Evolutionary conservation across 331 rosid genomes (phyloP).

Genomic region (Malus hybrid): DNA sequence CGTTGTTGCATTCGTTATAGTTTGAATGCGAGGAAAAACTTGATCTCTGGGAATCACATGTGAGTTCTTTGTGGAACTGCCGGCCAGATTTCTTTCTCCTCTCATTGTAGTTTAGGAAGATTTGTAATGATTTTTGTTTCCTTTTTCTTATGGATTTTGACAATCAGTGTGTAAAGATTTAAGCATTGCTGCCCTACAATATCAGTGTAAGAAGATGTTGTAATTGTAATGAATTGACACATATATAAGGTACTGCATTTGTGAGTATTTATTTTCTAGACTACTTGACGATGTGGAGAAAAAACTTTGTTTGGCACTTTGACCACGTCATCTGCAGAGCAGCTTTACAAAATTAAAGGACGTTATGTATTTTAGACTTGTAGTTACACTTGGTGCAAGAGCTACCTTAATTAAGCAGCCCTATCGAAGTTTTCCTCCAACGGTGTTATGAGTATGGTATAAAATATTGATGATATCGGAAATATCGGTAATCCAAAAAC

Average conservation of each 20-base stretch:
- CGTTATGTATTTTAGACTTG: no score
- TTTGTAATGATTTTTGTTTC: not conserved
- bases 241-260: not conserved
- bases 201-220: constrained; percentile 7
- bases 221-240: not conserved
- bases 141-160: not conserved
- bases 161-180: constrained; percentile 6
- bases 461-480: no score
- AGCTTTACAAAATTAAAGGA: no score
- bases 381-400: no score
- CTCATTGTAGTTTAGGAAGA: not conserved
- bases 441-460: no score
- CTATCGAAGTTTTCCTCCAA: no score
- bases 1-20: constrained; percentile 14
- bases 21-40: not conserved
- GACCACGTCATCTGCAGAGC: no score
- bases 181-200: constrained; percentile 1
- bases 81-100: not conserved
- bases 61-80: not conserved
- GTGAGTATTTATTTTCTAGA: not conserved
- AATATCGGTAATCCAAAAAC: no score
- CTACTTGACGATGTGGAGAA: not conserved
- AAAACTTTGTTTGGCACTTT: fast-evolving
- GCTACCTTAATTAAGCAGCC: no score
- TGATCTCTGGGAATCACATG: not conserved